A percentile compares a stretch with the other conserved stretches of the same genome.
phyloP scores from a whole-genome alignment of 2,329 filamentous ascomycete genomes.

The Arachnopeziza araneosa region DNA sequence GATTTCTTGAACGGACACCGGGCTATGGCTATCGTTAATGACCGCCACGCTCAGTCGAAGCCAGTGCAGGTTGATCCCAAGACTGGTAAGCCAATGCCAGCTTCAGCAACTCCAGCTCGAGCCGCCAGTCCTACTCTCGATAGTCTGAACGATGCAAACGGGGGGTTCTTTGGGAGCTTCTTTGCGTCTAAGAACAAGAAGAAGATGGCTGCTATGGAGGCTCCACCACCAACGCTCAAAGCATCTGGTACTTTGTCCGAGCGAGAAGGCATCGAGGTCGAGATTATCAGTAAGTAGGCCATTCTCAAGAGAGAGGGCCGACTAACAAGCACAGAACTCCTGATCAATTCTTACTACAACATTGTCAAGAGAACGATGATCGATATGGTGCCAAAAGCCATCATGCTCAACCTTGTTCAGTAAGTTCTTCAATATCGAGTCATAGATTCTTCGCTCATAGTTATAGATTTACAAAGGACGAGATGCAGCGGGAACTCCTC shows the following conservation, averaged over 20 bases:
- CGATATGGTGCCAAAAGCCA: constrained; percentile 98
- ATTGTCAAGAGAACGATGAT: constrained; percentile 99
- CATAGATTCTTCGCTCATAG: not conserved
- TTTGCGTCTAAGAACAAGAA: constrained; percentile 99
- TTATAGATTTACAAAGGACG: constrained; percentile 82
- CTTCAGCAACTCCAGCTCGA: constrained; percentile 58
- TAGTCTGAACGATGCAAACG: constrained; percentile 49
- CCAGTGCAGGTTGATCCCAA: constrained; percentile 96
- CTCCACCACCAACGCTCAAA: constrained; percentile 87
- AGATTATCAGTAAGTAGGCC: constrained; percentile 81
- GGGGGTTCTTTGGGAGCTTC: constrained; percentile 96
- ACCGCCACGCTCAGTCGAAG: constrained; percentile 74
- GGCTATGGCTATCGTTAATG: constrained; percentile 97
- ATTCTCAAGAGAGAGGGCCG: not conserved
- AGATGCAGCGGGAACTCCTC: constrained; percentile 95
- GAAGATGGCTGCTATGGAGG: constrained; percentile 99
- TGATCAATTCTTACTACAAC: constrained; percentile 96
- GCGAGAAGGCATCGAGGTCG: constrained; percentile 91
- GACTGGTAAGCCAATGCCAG: constrained; percentile 86
- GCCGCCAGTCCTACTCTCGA: constrained; percentile 68
- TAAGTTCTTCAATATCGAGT: constrained; percentile 45
- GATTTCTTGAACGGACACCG: constrained; percentile 96
- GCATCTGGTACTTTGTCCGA: constrained; percentile 90
- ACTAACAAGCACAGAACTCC: constrained; percentile 58
- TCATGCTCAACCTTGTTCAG: constrained; percentile 96